Evolutionary conservation across 1,284 basidiomycete genomes (phyloP), one percentile per base, ranked within the genome.

Genomic region (Neolentinus lepideus): DNA sequence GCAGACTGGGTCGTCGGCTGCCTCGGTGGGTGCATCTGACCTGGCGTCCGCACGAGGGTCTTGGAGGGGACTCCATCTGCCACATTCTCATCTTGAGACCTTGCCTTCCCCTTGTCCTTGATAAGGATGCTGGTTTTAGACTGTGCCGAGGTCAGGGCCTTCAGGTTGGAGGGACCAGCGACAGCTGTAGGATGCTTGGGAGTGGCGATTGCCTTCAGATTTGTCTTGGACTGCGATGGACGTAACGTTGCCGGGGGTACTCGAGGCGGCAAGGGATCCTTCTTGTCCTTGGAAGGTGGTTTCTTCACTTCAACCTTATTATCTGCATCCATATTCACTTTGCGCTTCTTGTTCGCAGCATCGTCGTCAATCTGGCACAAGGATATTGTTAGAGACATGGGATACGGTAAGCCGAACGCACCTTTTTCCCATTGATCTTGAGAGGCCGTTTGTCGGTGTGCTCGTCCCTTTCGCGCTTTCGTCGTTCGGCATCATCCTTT

Each of bases 391-490:
- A 54, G 12, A 4, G 50, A 64, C 53, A 51, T 43, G 36, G 54
- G 54, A 46, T 19, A 52, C 31, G 26, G 31, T 31, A 24, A 53
- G 21, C 2, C 45, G 31, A 22, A 53, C 52, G 67, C 53, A 84
- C 81, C 76, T 86, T 89, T 67, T 85, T 88, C 14, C 66, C 66
- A 12, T 69, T 62, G 60, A 75, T 78, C 46, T 78, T 73, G 27
- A 77, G 61, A 1, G 77, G 76, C 46, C 82, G 76, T 63, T 88
- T 89, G 56, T 84, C 83, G 1, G 83, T 84, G 56, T 77, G 74
- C 61, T 91, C 88, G 59, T 91, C 89, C 46, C 85, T 78, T 62
- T 90, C 88, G 59, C 83, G 80, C 65, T 88, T 89, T 47, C 87
- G 78, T 52, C 79, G 78, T 57, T 90, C 88, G 12, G 71, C 69